Percentiles rank a stretch among this genome's conserved stretches.
Conservation (phyloP, 2,329 filamentous ascomycete species). For the Tetracladium maxilliforme region DNA sequence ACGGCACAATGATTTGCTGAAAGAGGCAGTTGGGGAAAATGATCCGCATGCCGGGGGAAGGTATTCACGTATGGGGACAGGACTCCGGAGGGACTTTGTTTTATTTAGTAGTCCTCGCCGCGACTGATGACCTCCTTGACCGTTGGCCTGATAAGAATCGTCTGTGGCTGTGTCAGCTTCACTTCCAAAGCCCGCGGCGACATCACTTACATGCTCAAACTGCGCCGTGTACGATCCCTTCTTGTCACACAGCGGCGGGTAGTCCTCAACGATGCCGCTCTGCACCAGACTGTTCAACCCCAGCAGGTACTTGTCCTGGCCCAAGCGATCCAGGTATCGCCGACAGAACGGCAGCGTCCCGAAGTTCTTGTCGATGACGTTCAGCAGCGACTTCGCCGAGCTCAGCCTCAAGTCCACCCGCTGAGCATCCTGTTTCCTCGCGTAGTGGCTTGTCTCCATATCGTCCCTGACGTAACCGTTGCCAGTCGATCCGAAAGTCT, state of each 20-base stretch:
- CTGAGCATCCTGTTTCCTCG: constrained; percentile 21
- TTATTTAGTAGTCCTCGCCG: constrained; percentile 75
- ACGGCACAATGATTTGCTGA: too few species aligned
- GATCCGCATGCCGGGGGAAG: too few species aligned
- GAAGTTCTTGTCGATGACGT: constrained; percentile 46
- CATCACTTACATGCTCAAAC: constrained; percentile 35
- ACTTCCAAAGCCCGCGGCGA: neutral
- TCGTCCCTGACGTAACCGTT: constrained; percentile 30
- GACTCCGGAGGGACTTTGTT: too few species aligned
- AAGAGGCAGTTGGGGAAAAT: too few species aligned
- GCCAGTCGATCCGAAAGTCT: constrained; percentile 41
- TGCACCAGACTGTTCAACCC: constrained; percentile 36
- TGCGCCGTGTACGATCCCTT: constrained; percentile 48
- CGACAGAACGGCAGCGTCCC: constrained; percentile 45
- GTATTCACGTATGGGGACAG: too few species aligned
- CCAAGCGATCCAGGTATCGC: constrained; percentile 49
- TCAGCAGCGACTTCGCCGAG: constrained; percentile 39
- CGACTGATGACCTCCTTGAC: constrained; percentile 82
- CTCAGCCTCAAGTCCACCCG: constrained; percentile 23
- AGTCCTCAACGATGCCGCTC: constrained; percentile 39
- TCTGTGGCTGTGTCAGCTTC: constrained; percentile 26
- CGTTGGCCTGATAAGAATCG: constrained; percentile 61
- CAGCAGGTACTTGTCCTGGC: constrained; percentile 39
- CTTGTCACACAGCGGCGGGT: constrained; percentile 39
- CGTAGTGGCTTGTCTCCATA: constrained; percentile 56